Base-by-base conservation (phyloP, 2,329 filamentous ascomycete genomes). In the Talaromyces sp. region DNA sequence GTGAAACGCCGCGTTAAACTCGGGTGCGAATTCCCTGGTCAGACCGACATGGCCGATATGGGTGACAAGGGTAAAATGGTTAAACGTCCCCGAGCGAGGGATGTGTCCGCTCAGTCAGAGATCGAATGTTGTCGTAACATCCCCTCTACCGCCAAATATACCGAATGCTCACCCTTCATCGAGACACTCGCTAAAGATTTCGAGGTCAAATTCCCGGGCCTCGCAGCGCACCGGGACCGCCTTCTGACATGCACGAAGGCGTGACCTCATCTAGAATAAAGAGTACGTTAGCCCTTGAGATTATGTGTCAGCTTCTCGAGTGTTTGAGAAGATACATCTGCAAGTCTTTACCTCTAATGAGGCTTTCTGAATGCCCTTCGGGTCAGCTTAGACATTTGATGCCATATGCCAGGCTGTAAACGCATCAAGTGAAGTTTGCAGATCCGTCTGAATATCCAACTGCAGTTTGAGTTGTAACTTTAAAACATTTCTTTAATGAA, bases 221-320 rank as follows among this genome's bases (percentile, higher is more conserved):
- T 28, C 77, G 63, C 23, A 74, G 64, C 1, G 72, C 69, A 5
- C 81, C 78, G 2, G 86, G 71, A 0, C 88, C 86, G 6, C 79
- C 75, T 1, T 76, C 76, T 18, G 78, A 73, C 31, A 89, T 73
- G 1, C 88, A 80, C 3, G 84, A 87, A 0, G 87, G 89, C 82
- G 89, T 88, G 5, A 91, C 88, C 73, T 91, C 88, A 70, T 91
- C 88, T 14, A 89, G 76, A 39, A 91, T 85, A 66, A 91, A 81
- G 11, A 57, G 8, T 57, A 57, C 25, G 1, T 25, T 37, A 7
- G 14, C 37, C 55, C 44, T n/a, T 11, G 4, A 6, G 4, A 8
- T 18, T 31, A 25, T 12, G 16, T 31, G 14, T 57, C 25, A 40
- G 14, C 23, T n/a, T 18, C 25, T 1, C 16, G 3, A 4, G 16